These are phyloP conservation scores for Beauveria sp. DNA, from an alignment of 2,329 filamentous ascomycete species.

Conservation along the genomic window DNA sequence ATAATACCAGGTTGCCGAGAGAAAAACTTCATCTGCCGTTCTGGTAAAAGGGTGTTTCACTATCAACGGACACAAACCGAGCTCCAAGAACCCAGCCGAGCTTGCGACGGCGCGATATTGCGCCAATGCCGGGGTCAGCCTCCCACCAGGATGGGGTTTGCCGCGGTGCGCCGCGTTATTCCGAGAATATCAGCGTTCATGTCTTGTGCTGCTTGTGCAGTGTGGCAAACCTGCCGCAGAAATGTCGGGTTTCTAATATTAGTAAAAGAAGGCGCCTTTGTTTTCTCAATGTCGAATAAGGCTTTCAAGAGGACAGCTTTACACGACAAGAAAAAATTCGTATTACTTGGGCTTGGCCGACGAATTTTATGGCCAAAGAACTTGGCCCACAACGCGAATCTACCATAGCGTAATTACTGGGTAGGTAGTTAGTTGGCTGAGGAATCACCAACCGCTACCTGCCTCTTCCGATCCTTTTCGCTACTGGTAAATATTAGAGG, in stretches of 20 bases:
- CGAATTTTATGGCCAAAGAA: too few relatives aligned
- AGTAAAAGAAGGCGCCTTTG: background rate
- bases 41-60: background rate
- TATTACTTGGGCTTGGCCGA: too few relatives aligned
- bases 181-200: background rate
- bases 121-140: background rate
- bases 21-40: too few relatives aligned
- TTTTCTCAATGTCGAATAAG: too few relatives aligned
- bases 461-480: background rate
- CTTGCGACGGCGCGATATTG: slow-evolving; percentile 1
- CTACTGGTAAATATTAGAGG: background rate
- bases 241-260: background rate
- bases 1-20: too few relatives aligned
- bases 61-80: background rate
- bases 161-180: background rate
- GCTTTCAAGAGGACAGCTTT: too few relatives aligned
- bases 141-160: background rate
- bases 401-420: too few relatives aligned
- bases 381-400: too few relatives aligned
- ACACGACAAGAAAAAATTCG: too few relatives aligned
- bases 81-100: background rate
- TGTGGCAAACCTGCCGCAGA: too few relatives aligned
- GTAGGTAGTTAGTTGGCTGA: too few relatives aligned
- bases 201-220: background rate
- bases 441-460: too few relatives aligned